Conservation (phyloP, 2,329 filamentous ascomycete species). For the Pseudonectria buxi region DNA sequence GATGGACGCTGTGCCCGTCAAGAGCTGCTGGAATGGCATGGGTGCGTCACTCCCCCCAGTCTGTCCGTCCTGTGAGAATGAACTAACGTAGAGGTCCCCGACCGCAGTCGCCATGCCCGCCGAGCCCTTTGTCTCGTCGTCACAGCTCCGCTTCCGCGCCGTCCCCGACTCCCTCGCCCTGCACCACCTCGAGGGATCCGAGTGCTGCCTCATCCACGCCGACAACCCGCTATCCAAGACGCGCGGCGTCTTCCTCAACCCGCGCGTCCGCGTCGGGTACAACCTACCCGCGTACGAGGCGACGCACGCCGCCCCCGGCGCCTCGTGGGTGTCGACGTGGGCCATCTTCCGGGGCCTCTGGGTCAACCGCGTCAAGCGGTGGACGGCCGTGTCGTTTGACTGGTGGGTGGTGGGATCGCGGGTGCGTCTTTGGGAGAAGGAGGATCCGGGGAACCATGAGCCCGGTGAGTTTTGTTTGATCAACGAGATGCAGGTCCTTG, state of each 20-base stretch:
- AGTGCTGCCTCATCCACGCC: constrained; percentile 71
- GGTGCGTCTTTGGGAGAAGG: constrained; percentile 32
- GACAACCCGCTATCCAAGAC: constrained; percentile 54
- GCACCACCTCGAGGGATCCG: constrained; percentile 64
- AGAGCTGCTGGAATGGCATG: constrained; percentile 41
- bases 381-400: constrained; percentile 27
- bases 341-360: constrained; percentile 50
- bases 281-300: constrained; percentile 44
- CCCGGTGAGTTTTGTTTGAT: constrained; percentile 47
- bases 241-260: constrained; percentile 60
- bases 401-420: constrained; percentile 31
- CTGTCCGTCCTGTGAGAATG: neutral
- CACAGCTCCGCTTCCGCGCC: constrained; percentile 53
- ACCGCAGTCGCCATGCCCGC: constrained; percentile 42
- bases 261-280: constrained; percentile 62
- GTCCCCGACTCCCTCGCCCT: constrained; percentile 55
- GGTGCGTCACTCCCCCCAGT: constrained; percentile 18
- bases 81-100: constrained; percentile 1
- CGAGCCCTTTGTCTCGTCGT: constrained; percentile 44
- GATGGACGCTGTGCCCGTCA: constrained; percentile 37
- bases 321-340: constrained; percentile 40
- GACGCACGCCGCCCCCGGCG: constrained; percentile 32
- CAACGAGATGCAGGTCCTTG: constrained; percentile 56
- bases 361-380: constrained; percentile 48
- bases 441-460: constrained; percentile 31